Base-by-base conservation (phyloP, 1,284 basidiomycete species). In the Cutaneotrichosporon arboriforme region DNA sequence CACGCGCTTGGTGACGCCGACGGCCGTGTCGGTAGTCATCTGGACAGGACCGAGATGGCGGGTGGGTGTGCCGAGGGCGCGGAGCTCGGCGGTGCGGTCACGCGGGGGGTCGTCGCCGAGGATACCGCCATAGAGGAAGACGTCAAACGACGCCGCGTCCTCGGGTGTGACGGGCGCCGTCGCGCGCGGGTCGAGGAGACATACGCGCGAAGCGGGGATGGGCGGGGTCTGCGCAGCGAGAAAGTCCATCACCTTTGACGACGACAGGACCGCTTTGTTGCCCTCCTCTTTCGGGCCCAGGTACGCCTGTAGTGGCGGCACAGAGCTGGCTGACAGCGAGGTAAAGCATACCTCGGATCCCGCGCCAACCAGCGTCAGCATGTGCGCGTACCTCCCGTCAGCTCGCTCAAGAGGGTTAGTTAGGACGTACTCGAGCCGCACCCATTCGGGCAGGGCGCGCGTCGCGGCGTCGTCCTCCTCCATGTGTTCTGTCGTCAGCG, bases 1-100 rank as follows among this genome's bases (percentile, higher is more conserved):
- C 14, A 96, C 87, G 2, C 83, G 74, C 70, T 94, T 97, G 0
- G 90, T 92, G 7, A 97, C 93, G 8, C 88, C 90, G 0, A 97
- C 79, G 0, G 94, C 94, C 1, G 94, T 97, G 72, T 98, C 94
- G 0, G 94, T 98, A 22, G 94, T 97, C 94, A 98, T 98, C 73
- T 98, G 96, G 1, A 91, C 79, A 1, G 82, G 78, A 0, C 89
- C 90, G 4, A 96, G 79, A 72, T 88, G 88, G 22, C 92, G 81
- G 4, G 81, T 82, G 0, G 90, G 88, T 69, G 96, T 97, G 0
- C 91, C 91, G 15, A 92, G 77, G 14, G 80, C 80, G 23, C 96
- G 84, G 39, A 98, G 81, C 68, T 94, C 89, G 3, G 84, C 82
- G 0, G 94, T 98, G 42, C 78, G 64, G 59, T 78, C 76, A 46